Conservation (phyloP, 768 basidiomycete species). For the Paxillus ammoniavirescens region DNA sequence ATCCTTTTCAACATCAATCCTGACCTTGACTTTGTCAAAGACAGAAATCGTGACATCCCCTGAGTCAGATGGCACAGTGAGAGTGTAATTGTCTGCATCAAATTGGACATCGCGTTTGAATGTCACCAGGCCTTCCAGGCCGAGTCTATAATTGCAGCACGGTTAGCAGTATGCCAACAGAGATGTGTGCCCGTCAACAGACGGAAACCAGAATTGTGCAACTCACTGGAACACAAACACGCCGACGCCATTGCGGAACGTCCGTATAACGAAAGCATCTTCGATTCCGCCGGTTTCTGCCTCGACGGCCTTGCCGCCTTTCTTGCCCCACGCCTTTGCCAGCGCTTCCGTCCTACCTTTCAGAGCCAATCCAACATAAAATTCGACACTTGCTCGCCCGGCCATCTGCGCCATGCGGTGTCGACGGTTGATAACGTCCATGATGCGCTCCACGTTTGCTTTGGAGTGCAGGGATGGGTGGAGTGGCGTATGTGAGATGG, state of each 20-base stretch:
- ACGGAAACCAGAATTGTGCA: not conserved
- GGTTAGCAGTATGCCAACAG: not conserved
- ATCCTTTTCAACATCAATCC: conserved; percentile 92
- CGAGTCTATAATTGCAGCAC: conserved; percentile 53
- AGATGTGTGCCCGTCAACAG: no score
- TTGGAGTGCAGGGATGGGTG: conserved; percentile 90
- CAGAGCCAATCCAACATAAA: conserved; percentile 92
- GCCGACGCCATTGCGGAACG: conserved; percentile 93
- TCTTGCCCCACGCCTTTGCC: conserved; percentile 29
- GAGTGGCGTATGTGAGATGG: conserved; percentile 79
- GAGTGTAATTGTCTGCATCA: conserved; percentile 87
- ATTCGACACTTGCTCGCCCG: conserved; percentile 93
- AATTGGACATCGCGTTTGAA: conserved; percentile 91
- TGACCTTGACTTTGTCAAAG: conserved; percentile 92
- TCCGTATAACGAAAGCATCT: conserved; percentile 90
- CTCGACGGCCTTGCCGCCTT: conserved; percentile 1
- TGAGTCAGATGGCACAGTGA: conserved; percentile 57
- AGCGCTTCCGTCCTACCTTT: conserved; percentile 55
- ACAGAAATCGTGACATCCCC: conserved; percentile 69
- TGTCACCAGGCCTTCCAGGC: conserved; percentile 90
- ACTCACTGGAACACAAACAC: conserved; percentile 93
- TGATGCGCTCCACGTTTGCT: conserved; percentile 78
- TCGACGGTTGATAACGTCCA: conserved; percentile 85
- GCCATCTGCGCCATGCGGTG: conserved; percentile 99
- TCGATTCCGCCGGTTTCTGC: conserved; percentile 51